These are phyloP conservation scores for Coprinopsis marcescibilis DNA, from an alignment of 768 basidiomycete genomes.

Conservation along the genomic window DNA sequence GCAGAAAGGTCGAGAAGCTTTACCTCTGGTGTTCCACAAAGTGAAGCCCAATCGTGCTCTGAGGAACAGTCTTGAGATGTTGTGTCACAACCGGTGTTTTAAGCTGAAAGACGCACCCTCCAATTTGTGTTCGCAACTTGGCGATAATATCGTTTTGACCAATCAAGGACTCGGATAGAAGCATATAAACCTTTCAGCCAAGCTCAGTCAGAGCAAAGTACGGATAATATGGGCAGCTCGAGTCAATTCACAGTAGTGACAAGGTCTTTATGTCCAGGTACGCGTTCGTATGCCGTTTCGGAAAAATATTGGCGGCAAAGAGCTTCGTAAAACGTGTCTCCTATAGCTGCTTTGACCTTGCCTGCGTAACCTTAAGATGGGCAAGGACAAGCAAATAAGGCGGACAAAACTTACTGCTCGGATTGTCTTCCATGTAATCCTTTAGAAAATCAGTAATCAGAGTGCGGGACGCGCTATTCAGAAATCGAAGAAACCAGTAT, in stretches of 20 bases:
- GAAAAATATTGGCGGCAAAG: conserved; percentile 18
- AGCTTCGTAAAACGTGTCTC: conserved; percentile 10
- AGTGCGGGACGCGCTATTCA: neutral
- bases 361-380: neutral
- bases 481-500: conserved; percentile 21
- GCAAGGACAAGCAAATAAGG: too few relatives aligned
- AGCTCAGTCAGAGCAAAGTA: neutral
- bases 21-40: conserved; percentile 45
- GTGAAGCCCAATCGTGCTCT: conserved; percentile 44
- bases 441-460: conserved; percentile 1
- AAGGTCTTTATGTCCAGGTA: conserved; percentile 14
- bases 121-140: conserved; percentile 41
- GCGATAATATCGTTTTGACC: conserved; percentile 36
- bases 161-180: conserved; percentile 43
- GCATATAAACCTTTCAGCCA: conserved; percentile 41
- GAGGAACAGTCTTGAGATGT: neutral
- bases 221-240: conserved; percentile 15
- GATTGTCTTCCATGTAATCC: conserved; percentile 15
- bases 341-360: conserved; percentile 9
- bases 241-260: conserved; percentile 19
- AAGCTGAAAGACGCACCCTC: conserved; percentile 34
- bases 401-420: conserved; percentile 8
- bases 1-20: neutral
- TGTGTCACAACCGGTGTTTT: too few relatives aligned
- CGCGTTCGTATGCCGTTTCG: conserved; percentile 12